These are phyloP conservation scores for Dendryphion nanum DNA, from an alignment of 2,329 filamentous ascomycete genomes.

Conservation along the genomic window DNA sequence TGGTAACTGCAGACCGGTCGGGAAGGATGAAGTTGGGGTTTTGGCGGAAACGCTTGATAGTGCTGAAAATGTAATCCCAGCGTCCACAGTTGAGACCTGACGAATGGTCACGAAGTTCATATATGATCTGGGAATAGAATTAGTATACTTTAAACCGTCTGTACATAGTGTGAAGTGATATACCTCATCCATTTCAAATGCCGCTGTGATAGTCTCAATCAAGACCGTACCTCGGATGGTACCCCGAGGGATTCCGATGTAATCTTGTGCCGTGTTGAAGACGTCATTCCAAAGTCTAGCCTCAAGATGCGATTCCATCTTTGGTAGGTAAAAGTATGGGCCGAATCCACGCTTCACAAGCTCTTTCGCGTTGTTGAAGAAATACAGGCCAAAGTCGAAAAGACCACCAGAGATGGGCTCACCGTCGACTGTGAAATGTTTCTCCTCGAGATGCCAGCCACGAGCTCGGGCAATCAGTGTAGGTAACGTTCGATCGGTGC, in stretches of 20 bases:
- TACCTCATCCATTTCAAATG: conserved; percentile 97
- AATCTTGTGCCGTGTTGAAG: conserved; percentile 95
- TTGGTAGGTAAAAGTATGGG: conserved; percentile 97
- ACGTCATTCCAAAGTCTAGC: conserved; percentile 97
- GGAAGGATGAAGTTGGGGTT: conserved; percentile 91
- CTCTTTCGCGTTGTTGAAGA: conserved; percentile 96
- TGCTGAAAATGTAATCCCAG: conserved; percentile 99
- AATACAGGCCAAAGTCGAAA: conserved; percentile 98
- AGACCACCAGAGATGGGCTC: conserved; percentile 89
- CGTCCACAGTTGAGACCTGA: conserved; percentile 96
- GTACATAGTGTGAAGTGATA: no score
- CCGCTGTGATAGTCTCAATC: conserved; percentile 96
- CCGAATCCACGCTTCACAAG: conserved; percentile 79
- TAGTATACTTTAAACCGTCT: no score
- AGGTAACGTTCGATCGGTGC: conserved; percentile 80
- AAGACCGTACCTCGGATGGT: conserved; percentile 94
- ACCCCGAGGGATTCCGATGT: conserved; percentile 81
- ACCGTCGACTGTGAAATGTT: conserved; percentile 93
- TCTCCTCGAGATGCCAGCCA: conserved; percentile 98
- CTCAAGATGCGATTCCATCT: conserved; percentile 98
- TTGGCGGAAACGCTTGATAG: conserved; percentile 98
- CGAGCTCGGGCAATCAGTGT: conserved; percentile 92
- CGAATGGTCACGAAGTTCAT: conserved; percentile 95
- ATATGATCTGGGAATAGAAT: conserved; percentile 69
- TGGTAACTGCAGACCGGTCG: conserved; percentile 86